Conservation (phyloP, 441 rosid species). For the Populus hybrid region DNA sequence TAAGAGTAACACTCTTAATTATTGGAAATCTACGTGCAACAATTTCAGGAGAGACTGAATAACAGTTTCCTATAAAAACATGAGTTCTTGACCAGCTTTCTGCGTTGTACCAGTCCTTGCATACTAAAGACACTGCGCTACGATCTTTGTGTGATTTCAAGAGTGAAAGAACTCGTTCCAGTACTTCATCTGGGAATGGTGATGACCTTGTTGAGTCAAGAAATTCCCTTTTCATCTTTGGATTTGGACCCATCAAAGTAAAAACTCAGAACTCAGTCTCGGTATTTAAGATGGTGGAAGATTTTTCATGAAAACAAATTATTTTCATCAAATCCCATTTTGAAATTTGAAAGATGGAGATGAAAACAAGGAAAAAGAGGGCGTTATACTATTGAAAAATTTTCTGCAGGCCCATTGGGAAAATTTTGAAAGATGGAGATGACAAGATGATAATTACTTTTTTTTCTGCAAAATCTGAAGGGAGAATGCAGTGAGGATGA, state of each 20-base stretch:
- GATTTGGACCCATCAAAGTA: slow-evolving; percentile 30
- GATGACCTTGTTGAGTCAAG: slow-evolving; percentile 18
- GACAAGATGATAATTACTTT: neutral
- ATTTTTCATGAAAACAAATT: neutral
- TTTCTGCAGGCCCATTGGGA: neutral
- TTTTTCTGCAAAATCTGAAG: neutral
- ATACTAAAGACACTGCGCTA: slow-evolving; percentile 59
- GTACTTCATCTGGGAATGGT: slow-evolving; percentile 60
- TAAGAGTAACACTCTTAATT: slow-evolving; percentile 51
- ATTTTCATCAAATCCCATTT: neutral
- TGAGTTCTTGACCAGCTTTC: slow-evolving; percentile 60
- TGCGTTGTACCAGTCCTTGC: slow-evolving; percentile 64
- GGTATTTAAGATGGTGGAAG: neutral
- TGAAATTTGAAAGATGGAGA: neutral
- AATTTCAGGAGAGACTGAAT: slow-evolving; percentile 61
- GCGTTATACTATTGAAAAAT: neutral
- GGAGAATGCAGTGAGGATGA: neutral
- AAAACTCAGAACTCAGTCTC: neutral
- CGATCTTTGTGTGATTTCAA: slow-evolving; percentile 51
- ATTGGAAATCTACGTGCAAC: slow-evolving; percentile 52
- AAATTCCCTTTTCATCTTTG: slow-evolving; percentile 30
- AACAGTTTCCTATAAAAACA: slow-evolving; percentile 69
- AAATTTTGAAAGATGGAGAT: neutral
- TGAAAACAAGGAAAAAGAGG: neutral
- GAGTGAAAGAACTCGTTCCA: slow-evolving; percentile 52